These are phyloP conservation scores for Penicillium sp. DNA, from an alignment of 2,329 filamentous ascomycete species.

Conservation along the genomic window DNA sequence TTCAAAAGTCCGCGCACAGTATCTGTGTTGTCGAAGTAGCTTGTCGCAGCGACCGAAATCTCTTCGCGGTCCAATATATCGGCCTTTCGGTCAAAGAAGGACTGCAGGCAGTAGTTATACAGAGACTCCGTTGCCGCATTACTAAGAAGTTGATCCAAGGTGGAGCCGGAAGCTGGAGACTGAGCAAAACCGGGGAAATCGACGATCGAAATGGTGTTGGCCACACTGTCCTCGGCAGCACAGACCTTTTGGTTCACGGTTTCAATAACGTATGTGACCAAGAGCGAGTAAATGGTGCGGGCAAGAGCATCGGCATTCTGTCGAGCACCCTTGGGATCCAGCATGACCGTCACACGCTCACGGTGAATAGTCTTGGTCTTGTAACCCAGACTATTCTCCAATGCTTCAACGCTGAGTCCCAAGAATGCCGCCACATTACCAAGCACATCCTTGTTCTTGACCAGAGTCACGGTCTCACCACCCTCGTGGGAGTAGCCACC, in stretches of 20 bases:
- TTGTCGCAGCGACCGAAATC: constrained; percentile 83
- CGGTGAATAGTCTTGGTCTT: constrained; percentile 96
- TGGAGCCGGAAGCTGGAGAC: constrained; percentile 76
- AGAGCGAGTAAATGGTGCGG: constrained; percentile 85
- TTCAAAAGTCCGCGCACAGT: constrained; percentile 90
- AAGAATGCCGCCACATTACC: constrained; percentile 90
- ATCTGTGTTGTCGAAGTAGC: constrained; percentile 97
- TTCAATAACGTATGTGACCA: constrained; percentile 93
- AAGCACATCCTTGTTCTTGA: constrained; percentile 91
- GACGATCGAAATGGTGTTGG: constrained; percentile 90
- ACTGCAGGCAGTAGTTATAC: constrained; percentile 91
- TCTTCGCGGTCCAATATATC: constrained; percentile 94
- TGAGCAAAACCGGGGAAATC: constrained; percentile 96
- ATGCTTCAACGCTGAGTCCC: constrained; percentile 74
- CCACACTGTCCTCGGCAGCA: constrained; percentile 81
- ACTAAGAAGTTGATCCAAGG: constrained; percentile 88
- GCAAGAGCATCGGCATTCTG: constrained; percentile 93
- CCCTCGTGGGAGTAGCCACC: constrained; percentile 96
- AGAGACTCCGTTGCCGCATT: constrained; percentile 91
- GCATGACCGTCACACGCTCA: constrained; percentile 97
- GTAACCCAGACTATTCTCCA: constrained; percentile 88
- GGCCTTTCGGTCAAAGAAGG: constrained; percentile 92
- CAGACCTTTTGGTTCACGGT: constrained; percentile 87
- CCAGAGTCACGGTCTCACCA: constrained; percentile 77
- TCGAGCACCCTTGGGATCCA: constrained; percentile 86